Evolutionary conservation across 1,139 yeast species (phyloP).

Genomic region (Blastobotrys malaysiensis): DNA sequence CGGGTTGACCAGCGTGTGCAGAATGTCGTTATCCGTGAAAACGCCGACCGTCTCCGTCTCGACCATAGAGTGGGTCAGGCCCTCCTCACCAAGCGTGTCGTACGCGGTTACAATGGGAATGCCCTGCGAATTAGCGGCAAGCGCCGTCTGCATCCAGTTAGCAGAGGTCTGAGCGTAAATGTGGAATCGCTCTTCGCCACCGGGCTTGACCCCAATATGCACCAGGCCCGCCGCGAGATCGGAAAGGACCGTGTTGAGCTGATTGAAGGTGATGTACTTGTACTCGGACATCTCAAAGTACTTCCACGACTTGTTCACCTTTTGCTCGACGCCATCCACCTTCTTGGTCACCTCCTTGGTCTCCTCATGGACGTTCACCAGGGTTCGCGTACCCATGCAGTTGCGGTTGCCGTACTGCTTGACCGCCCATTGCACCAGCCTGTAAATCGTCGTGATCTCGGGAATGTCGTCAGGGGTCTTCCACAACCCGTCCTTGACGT

Average conservation of each 20-base stretch:
- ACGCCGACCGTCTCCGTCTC: constrained; percentile 76
- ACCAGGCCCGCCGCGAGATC: constrained; percentile 70
- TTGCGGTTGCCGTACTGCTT: constrained; percentile 47
- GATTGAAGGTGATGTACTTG: constrained; percentile 55
- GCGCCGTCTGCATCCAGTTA: constrained; percentile 84
- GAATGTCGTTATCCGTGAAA: constrained; percentile 74
- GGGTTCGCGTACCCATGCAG: constrained; percentile 78
- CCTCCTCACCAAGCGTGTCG: constrained; percentile 91
- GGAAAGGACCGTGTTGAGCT: constrained; percentile 48
- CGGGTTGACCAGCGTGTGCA: constrained; percentile 64
- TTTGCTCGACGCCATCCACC: constrained; percentile 66
- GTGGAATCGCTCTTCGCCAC: constrained; percentile 60
- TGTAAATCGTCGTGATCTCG: constrained; percentile 55
- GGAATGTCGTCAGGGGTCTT: constrained; percentile 31
- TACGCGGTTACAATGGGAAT: constrained; percentile 94
- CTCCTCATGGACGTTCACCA: constrained; percentile 69
- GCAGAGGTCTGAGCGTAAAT: constrained; percentile 79
- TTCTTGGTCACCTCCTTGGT: constrained; percentile 67
- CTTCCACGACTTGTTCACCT: constrained; percentile 81
- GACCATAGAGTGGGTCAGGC: constrained; percentile 77
- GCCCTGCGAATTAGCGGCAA: constrained; percentile 70
- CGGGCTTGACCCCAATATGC: constrained; percentile 66
- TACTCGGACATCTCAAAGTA: constrained; percentile 77
- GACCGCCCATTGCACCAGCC: constrained; percentile 60
- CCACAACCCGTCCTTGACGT: constrained; percentile 47